Base-by-base conservation (phyloP, 148 eudicot genomes). In the Cornus controversa region DNA sequence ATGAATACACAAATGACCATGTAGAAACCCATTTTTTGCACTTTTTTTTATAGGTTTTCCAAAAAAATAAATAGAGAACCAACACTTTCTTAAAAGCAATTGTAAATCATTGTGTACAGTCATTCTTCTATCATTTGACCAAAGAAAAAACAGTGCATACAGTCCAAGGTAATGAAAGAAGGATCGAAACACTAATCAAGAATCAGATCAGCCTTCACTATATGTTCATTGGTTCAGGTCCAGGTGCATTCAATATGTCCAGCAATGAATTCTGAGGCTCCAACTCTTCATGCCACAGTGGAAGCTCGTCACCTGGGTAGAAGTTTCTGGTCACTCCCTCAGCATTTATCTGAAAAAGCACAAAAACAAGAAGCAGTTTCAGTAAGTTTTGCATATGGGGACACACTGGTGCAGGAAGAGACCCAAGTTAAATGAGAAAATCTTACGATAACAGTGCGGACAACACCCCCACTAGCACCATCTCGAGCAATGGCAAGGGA, bases 401-500 rank as follows among this genome's bases (percentile, higher is more conserved):
- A 47, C 53, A 4, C 31, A 20, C 5, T 0, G 27, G 15, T 66
- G 66, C 20, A 70, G 11, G 9, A 10, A 68, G 28, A 66, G 50
- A 7, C 50, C 15, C 18, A 50, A 11, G 10, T 0, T 58, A 20
- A 1, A 18, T 20, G 23, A 18, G 64, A 20, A 58, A 9, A 37
- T 78, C 94, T 91, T 85, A 95, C 98, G 47, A 86, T 87, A 72
- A 95, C 96, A 23, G 98, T 95, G 66, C 98, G 91, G 23, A 95
- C 94, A 77, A 95, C 98, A 67, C 98, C 98, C 25, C 98, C 97
- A 79, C 98, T 95, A 20, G 98, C 97, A 71, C 98, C 98, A 86
- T 95, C 98, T 66, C 98, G 90, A 71, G 98, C 98, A 87, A 95
- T 95, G 63, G 98, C 98, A 67, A 95, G 97, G 67, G 98, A 94